Percentiles rank a stretch among this genome's conserved stretches.
Conservation (phyloP, 208 protist species). For the Acanthamoeba triangularis region DNA sequence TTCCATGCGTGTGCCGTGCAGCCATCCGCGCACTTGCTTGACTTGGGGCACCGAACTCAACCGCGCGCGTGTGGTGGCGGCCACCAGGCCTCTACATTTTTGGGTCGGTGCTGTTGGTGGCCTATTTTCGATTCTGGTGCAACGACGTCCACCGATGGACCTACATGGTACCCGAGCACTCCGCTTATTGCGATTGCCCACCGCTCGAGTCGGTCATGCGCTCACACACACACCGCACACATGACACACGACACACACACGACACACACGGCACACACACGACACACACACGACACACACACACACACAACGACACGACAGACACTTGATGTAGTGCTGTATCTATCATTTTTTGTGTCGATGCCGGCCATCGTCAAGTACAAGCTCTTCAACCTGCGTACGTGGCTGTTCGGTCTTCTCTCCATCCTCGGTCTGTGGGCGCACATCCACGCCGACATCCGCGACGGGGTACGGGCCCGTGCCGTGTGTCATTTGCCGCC, state of each 20-base stretch:
- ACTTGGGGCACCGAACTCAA: background rate
- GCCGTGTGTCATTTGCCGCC: background rate
- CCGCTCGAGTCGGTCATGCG: too few relatives aligned
- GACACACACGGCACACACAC: background rate
- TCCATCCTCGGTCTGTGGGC: constrained; percentile 18
- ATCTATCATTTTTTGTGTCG: background rate
- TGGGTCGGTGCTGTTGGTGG: constrained; percentile 15
- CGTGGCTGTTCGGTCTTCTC: constrained; percentile 3
- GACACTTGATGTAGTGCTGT: background rate
- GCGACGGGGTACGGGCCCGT: background rate
- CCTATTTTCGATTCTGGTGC: constrained; percentile 46
- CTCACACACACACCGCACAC: background rate
- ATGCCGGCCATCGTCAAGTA: constrained; percentile 67
- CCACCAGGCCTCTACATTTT: constrained; percentile 17
- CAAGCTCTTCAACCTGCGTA: constrained; percentile 69
- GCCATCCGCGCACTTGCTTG: too few relatives aligned
- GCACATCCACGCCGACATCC: constrained; percentile 20
- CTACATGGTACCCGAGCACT: background rate
- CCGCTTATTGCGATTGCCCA: background rate
- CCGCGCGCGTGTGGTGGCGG: too few relatives aligned
- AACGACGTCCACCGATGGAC: background rate
- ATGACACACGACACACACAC: background rate
- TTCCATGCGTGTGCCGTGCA: background rate
- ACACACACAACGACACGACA: too few relatives aligned
- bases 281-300: background rate